Base-by-base conservation (phyloP, 305 asterid species). In the Euphrasia arctica region DNA sequence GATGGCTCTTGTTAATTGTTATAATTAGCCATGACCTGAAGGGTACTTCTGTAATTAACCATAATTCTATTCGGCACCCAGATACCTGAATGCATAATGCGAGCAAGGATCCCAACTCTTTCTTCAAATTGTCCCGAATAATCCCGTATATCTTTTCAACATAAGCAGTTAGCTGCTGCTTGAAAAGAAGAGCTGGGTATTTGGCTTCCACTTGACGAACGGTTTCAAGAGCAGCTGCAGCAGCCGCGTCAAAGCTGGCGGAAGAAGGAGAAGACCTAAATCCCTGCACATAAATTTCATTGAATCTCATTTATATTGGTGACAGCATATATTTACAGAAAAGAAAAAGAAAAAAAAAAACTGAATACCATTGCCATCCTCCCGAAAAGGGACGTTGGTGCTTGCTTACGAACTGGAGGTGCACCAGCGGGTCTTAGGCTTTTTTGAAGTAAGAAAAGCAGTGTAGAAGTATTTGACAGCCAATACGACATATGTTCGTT, bases 91-190 rank as follows among this genome's bases (percentile, higher is more conserved):
- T 90, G 67, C 98, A 92, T 41, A 84, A 80, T 28, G 89, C 81
- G 72, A 92, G 82, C 64, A 87, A 71, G 13, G 96, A 72, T 49
- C 79, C 87, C 80, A 92, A 68, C 60, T 92, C 97, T 84, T 84
- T 87, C 81, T 92, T 92, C 84, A 83, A 75, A 84, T 86, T 90
- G 82, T 92, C 98, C 70, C 97, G 83, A 69, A 92, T 84, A 70
- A 92, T 92, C 63, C 98, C 98, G 79, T 84, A 94, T 34, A 94
- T 94, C 82, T 94, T 94, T 82, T 94, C 99, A 58, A 91, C 96
- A 72, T 88, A 94, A 11, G 99, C 99, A 15, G 95, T 82, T n/a
- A 94, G 95, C 79, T 94, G 99, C 88, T 94, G 99, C 86, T 88
- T 90, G 87, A 94, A 94, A 77, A 94, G 96, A 64, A 94, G 75